These are phyloP conservation scores for Neospora caninum DNA, from an alignment of 169 alveolate genomes.

Conservation along the genomic window DNA sequence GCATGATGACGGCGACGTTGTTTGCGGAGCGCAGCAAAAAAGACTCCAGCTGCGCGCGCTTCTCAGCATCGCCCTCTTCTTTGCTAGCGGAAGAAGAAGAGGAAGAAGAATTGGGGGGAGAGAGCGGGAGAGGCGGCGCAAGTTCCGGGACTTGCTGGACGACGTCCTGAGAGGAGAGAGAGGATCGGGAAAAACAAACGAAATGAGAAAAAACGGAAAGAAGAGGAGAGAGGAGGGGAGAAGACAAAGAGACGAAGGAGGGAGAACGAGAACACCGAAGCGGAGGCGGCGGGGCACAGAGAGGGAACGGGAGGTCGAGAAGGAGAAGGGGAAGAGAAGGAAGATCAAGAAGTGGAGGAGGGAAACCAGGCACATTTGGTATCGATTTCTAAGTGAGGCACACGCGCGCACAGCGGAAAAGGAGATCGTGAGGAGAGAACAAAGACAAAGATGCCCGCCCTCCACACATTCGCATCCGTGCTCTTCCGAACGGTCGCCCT, in stretches of 20 bases:
- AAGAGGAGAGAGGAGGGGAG: neutral
- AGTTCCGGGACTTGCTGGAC: constrained; percentile 20
- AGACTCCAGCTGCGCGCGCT: neutral
- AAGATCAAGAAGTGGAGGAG: neutral
- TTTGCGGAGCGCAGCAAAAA: neutral
- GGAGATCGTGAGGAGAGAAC: no score
- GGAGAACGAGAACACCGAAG: neutral
- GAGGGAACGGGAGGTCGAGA: neutral
- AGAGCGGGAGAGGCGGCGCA: neutral
- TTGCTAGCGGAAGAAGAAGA: neutral
- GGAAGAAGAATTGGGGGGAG: neutral
- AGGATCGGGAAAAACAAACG: neutral
- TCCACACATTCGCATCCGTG: no score
- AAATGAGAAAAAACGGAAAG: neutral
- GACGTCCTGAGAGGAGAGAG: neutral
- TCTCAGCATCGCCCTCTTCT: neutral
- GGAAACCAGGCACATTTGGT: no score
- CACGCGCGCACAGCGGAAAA: no score
- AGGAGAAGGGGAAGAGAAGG: neutral
- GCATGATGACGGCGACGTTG: constrained; percentile 3
- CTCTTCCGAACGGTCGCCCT: no score
- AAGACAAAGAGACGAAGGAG: neutral
- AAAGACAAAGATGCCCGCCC: no score
- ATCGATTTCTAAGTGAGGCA: no score
- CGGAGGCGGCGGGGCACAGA: neutral